Percentiles rank a stretch among this genome's conserved stretches.
These are phyloP conservation scores for Epithele typhae DNA, from an alignment of 768 basidiomycete species.

Conservation along the genomic window DNA sequence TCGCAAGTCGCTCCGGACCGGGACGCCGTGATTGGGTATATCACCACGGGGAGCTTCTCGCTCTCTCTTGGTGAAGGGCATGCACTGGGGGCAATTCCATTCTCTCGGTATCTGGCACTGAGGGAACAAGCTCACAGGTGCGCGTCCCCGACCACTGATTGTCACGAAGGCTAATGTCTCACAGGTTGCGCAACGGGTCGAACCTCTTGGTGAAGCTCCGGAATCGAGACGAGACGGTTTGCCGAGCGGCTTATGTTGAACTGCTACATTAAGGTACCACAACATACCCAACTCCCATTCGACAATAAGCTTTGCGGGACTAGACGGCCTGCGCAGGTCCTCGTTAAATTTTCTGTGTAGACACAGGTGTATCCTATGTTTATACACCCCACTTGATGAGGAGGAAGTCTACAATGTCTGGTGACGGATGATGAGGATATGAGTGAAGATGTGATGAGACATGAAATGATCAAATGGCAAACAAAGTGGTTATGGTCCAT, in stretches of 20 bases:
- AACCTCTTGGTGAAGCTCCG: slow-evolving; percentile 58
- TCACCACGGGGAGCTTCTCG: slow-evolving; percentile 83
- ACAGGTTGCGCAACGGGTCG: slow-evolving; percentile 11
- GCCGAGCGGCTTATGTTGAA: slow-evolving; percentile 46
- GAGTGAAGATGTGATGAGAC: background rate
- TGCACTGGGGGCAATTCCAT: slow-evolving; percentile 70
- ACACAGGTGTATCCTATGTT: background rate
- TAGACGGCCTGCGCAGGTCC: too few relatives aligned
- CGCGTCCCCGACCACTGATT: slow-evolving; percentile 1
- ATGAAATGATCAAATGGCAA: background rate
- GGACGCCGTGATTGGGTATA: slow-evolving; percentile 65
- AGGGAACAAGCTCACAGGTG: slow-evolving; percentile 45
- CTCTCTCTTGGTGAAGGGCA: slow-evolving; percentile 73
- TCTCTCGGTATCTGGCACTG: slow-evolving; percentile 48
- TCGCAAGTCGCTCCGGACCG: slow-evolving; percentile 38
- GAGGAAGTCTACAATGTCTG: background rate
- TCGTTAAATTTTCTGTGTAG: background rate
- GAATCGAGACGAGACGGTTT: slow-evolving; percentile 51
- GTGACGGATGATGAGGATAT: background rate
- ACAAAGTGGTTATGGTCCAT: too few relatives aligned
- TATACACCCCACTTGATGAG: background rate
- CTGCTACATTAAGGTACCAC: slow-evolving; percentile 23
- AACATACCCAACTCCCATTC: too few relatives aligned
- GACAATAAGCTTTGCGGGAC: too few relatives aligned
- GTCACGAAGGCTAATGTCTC: background rate